Base-by-base conservation (phyloP, 768 basidiomycete species). In the Naematelia encephala region DNA sequence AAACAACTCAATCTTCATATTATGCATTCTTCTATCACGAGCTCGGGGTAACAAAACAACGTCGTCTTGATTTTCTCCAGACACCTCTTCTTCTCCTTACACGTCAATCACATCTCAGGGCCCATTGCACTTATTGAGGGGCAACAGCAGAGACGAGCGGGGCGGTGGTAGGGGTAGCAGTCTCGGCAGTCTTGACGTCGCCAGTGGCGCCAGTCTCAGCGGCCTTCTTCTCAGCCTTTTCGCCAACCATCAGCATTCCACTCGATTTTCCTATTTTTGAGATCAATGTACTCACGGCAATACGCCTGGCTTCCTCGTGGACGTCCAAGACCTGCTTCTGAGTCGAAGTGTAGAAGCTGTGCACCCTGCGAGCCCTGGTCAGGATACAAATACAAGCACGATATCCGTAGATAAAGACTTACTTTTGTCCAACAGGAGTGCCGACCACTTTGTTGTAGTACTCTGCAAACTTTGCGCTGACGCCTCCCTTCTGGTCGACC, bases 241-340 rank as follows among this genome's bases (percentile, higher is more conserved):
- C 44, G 46, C 54, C 59, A 57, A 34, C 30, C 50, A 34, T 59
- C 21, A 39, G 34, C 8, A 45, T n/a, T 4, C 2, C n/a, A 27
- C 28, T 48, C 4, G 19, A 46, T 13, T 26, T 3, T 39, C 8
- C 34, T 28, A n/a, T 1, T 16, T n/a, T 45, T 22, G 11, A 51
- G 10, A 39, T 8, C 56, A 51, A 22, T 26, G 16, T 1, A 72
- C 73, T 67, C 59, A 75, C 82, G 25, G 86, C 84, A 69, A 97
- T 90, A 27, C 93, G 85, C 60, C 82, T 80, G 1, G 93, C 93
- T 78, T 97, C 93, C 70, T 92, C 90, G 72, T 96, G 92, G 49
- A 97, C 92, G 72, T 97, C 92, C 19, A 83, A 69, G 25, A 90
- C 86, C 77, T 93, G 89, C 80, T 96, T 97, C 19, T 86, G 82